These are phyloP conservation scores for Neonectria magnoliae DNA, from an alignment of 2,329 filamentous ascomycete species.

Conservation along the genomic window DNA sequence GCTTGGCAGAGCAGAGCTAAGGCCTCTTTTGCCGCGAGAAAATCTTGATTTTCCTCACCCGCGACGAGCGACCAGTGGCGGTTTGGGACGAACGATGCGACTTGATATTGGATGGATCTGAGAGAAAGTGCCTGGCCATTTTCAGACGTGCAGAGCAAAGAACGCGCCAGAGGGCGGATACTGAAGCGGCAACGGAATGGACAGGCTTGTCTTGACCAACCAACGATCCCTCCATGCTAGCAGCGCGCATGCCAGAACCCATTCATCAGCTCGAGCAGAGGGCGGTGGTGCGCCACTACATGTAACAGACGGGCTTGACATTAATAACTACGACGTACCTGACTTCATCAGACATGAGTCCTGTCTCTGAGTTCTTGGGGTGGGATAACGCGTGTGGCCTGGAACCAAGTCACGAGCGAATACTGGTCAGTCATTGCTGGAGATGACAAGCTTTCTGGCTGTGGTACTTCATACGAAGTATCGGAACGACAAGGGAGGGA, in stretches of 20 bases:
- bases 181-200: conserved; percentile 32
- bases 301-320: not conserved
- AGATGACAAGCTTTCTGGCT: conserved; percentile 16
- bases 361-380: too few species aligned
- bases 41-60: conserved; percentile 13
- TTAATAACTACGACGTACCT: not conserved
- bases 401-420: not conserved
- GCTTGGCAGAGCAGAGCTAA: conserved; percentile 14
- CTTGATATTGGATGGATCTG: conserved; percentile 15
- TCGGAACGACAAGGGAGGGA: not conserved
- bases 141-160: conserved; percentile 24
- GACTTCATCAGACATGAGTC: too few species aligned
- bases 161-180: conserved; percentile 38
- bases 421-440: not conserved
- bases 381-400: not conserved
- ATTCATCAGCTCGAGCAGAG: not conserved
- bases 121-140: conserved; percentile 10
- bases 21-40: conserved; percentile 1
- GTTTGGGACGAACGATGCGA: conserved; percentile 14
- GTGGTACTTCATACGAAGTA: not conserved
- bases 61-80: not conserved
- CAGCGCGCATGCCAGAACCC: conserved; percentile 16
- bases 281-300: conserved; percentile 2
- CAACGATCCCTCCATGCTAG: conserved; percentile 28
- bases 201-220: conserved; percentile 18